Evolutionary conservation across 2,329 filamentous ascomycete genomes (phyloP).

Genomic region (Colletotrichum somersetense): DNA sequence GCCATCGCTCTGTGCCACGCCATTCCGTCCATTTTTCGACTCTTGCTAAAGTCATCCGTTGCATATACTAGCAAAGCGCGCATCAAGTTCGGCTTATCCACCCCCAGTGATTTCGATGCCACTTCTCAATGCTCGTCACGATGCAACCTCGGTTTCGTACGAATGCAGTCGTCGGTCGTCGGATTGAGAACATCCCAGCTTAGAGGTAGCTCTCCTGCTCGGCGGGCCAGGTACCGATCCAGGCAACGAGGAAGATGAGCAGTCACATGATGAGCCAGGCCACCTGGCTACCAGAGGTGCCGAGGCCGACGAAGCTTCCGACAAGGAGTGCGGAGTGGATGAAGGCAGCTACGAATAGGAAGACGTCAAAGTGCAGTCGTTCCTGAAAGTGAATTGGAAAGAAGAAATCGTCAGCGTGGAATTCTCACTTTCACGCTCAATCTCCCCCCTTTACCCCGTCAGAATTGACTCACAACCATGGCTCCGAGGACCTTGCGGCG

Average conservation of each 20-base stretch:
- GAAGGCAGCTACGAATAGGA: conserved; percentile 22
- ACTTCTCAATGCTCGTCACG: background rate
- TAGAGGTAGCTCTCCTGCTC: conserved; percentile 26
- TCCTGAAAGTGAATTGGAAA: background rate
- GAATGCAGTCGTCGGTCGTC: background rate
- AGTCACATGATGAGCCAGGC: conserved; percentile 38
- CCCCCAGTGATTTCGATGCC: background rate
- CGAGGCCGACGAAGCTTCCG: conserved; percentile 25
- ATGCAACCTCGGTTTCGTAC: too few species aligned
- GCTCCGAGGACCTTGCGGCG: conserved; percentile 31
- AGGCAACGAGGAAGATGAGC: conserved; percentile 35
- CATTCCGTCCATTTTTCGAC: background rate
- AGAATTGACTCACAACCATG: conserved; percentile 27
- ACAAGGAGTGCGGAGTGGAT: conserved; percentile 26
- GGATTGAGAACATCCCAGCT: background rate
- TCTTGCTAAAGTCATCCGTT: background rate
- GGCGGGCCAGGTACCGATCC: conserved; percentile 33
- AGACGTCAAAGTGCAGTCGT: conserved; percentile 33
- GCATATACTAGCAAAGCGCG: too few species aligned
- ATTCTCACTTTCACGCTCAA: background rate
- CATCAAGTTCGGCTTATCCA: too few species aligned
- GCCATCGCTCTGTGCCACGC: background rate
- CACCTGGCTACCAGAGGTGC: conserved; percentile 4
- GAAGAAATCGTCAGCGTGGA: background rate
- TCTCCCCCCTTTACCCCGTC: background rate